phyloP scores from a whole-genome alignment of 768 basidiomycete species.

The Cubamyces lactineus region DNA sequence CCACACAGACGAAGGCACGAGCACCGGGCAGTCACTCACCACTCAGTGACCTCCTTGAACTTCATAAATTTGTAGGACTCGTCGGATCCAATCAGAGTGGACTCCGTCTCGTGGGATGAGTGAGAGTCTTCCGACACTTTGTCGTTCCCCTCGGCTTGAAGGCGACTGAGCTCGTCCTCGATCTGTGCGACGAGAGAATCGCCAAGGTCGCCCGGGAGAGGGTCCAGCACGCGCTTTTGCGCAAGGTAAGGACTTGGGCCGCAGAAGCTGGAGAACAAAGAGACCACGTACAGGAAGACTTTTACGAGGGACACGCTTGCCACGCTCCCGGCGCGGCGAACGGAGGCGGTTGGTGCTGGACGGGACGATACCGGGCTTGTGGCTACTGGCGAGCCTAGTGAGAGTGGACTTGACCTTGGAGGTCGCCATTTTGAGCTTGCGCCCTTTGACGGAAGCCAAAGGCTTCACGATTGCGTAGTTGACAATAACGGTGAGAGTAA shows the following conservation, averaged over 20 bases:
- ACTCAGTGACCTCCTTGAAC: too few species aligned
- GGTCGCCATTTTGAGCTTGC: neutral
- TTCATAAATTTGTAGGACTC: neutral
- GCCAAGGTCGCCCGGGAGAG: neutral
- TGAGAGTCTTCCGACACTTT: neutral
- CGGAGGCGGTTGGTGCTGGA: neutral
- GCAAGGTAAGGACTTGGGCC: neutral
- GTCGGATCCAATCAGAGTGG: slow-evolving; percentile 1
- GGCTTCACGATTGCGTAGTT: neutral
- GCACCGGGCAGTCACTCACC: neutral
- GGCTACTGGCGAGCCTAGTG: slow-evolving; percentile 2
- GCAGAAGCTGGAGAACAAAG: neutral
- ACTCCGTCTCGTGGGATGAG: neutral
- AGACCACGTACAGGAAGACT: slow-evolving; percentile 12
- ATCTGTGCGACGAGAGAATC: neutral
- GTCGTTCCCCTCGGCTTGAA: neutral
- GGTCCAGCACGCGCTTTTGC: neutral
- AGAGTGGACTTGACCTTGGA: slow-evolving; percentile 8
- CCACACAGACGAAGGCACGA: neutral
- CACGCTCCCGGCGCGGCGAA: neutral
- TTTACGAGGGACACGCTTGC: slow-evolving; percentile 1
- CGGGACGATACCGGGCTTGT: neutral
- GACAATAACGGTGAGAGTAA: slow-evolving; percentile 1
- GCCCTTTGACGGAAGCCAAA: slow-evolving; percentile 1
- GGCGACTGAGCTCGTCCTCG: neutral